These are phyloP conservation scores for Pseudonectria buxi DNA, from an alignment of 2,329 filamentous ascomycete genomes.

Conservation along the genomic window DNA sequence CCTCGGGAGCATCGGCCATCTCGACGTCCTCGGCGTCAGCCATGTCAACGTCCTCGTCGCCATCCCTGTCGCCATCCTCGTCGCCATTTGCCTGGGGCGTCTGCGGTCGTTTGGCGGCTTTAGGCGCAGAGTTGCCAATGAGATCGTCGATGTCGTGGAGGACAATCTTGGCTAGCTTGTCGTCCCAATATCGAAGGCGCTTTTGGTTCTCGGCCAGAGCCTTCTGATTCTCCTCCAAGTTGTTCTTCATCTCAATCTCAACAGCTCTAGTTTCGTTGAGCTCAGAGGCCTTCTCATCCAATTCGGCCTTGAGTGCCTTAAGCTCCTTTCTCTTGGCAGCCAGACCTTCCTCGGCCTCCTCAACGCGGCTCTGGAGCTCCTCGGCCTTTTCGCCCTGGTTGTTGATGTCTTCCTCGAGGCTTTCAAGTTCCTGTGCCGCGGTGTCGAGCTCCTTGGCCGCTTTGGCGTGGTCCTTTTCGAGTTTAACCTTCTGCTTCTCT, in stretches of 20 bases:
- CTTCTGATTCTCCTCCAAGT: constrained; percentile 94
- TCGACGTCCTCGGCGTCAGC: constrained; percentile 25
- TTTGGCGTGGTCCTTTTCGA: constrained; percentile 74
- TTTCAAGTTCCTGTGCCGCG: constrained; percentile 65
- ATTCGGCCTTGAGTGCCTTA: constrained; percentile 68
- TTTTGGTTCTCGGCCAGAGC: constrained; percentile 79
- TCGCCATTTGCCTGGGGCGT: constrained; percentile 21
- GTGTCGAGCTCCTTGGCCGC: constrained; percentile 72
- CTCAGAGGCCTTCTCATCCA: constrained; percentile 79
- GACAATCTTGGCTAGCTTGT: constrained; percentile 77
- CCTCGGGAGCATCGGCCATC: constrained; percentile 24
- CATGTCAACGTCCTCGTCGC: constrained; percentile 30
- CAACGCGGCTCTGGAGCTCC: constrained; percentile 63
- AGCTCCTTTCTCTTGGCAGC: constrained; percentile 76
- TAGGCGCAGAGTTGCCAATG: constrained; percentile 31
- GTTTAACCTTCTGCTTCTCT: constrained; percentile 83
- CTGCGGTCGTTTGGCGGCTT: constrained; percentile 6
- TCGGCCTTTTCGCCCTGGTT: constrained; percentile 71
- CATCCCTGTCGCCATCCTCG: constrained; percentile 16
- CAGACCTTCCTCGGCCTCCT: constrained; percentile 75
- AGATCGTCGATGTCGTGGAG: constrained; percentile 76
- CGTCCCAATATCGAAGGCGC: constrained; percentile 76
- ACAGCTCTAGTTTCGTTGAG: constrained; percentile 81
- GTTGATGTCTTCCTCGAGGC: constrained; percentile 69
- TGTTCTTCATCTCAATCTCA: constrained; percentile 98